These are phyloP conservation scores for Tephrocybe sp. DNA, from an alignment of 768 basidiomycete species.

Conservation along the genomic window DNA sequence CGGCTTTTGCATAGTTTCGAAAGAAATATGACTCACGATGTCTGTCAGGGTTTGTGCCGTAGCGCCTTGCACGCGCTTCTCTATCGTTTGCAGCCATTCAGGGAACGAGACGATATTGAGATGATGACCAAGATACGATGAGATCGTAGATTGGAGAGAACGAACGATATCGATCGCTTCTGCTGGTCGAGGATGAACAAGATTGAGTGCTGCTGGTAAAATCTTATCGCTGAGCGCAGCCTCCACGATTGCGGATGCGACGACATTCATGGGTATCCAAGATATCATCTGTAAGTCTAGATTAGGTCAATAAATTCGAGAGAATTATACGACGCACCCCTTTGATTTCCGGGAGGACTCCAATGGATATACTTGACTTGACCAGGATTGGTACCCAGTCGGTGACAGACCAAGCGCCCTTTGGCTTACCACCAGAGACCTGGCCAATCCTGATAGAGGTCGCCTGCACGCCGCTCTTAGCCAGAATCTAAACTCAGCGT, in stretches of 20 bases:
- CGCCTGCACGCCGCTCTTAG: slow-evolving; percentile 26
- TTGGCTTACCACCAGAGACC: slow-evolving; percentile 30
- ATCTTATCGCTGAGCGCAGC: slow-evolving; percentile 21
- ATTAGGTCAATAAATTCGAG: neutral
- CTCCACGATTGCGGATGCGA: slow-evolving; percentile 29
- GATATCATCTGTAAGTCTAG: slow-evolving; percentile 24
- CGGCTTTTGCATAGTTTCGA: neutral
- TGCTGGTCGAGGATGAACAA: slow-evolving; percentile 35
- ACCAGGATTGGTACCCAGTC: slow-evolving; percentile 40
- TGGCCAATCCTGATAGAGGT: slow-evolving; percentile 37
- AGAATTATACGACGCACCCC: slow-evolving; percentile 25
- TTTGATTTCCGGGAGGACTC: slow-evolving; percentile 23
- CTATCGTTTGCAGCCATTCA: slow-evolving; percentile 21
- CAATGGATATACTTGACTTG: slow-evolving; percentile 30
- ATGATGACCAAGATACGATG: slow-evolving; percentile 2
- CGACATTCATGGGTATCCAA: slow-evolving; percentile 33
- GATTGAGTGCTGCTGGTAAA: slow-evolving; percentile 25
- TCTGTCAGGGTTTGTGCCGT: slow-evolving; percentile 9
- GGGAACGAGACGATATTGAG: slow-evolving; percentile 18
- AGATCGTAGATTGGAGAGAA: slow-evolving; percentile 9
- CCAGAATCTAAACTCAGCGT: slow-evolving; percentile 23
- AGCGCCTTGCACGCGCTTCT: slow-evolving; percentile 6
- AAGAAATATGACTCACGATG: slow-evolving; percentile 13
- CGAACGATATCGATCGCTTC: slow-evolving; percentile 26
- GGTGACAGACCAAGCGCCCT: slow-evolving; percentile 36